phyloP scores from a whole-genome alignment of 2,329 filamentous ascomycete genomes.

The Shiraia bambusicola region DNA sequence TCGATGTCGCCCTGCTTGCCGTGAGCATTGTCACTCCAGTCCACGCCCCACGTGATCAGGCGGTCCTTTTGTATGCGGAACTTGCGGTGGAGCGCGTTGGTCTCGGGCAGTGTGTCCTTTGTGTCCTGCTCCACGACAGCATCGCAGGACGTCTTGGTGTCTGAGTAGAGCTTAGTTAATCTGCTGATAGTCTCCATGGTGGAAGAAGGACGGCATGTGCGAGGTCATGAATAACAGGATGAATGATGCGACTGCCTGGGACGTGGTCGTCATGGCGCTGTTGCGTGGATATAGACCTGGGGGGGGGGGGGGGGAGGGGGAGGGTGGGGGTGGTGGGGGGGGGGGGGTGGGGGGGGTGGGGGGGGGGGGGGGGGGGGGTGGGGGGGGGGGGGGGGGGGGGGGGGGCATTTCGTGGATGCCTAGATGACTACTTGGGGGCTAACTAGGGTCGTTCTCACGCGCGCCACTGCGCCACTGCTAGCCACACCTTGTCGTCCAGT shows the following conservation, averaged over 20 bases:
- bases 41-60: conserved; percentile 75
- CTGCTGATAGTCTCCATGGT: conserved; percentile 42
- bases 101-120: conserved; percentile 65
- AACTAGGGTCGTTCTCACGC: too few relatives aligned
- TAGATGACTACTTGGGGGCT: too few relatives aligned
- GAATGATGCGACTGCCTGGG: conserved; percentile 31
- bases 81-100: conserved; percentile 71
- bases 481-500: background rate
- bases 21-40: conserved; percentile 71
- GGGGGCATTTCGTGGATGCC: conserved; percentile 39
- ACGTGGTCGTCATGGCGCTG: conserved; percentile 29
- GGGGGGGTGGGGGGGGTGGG: too few relatives aligned
- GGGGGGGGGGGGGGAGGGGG: too few relatives aligned
- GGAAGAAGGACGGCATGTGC: conserved; percentile 4
- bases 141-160: conserved; percentile 76
- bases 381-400: too few relatives aligned
- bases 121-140: conserved; percentile 63
- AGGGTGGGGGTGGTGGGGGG: too few relatives aligned
- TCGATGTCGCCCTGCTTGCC: conserved; percentile 68
- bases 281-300: conserved; percentile 20
- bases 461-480: background rate
- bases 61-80: conserved; percentile 79
- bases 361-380: too few relatives aligned
- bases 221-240: conserved; percentile 24
- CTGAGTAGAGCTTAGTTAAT: conserved; percentile 66